Conservation (phyloP, 352 stramenopile genomes). For the Phytophthora litchii region DNA sequence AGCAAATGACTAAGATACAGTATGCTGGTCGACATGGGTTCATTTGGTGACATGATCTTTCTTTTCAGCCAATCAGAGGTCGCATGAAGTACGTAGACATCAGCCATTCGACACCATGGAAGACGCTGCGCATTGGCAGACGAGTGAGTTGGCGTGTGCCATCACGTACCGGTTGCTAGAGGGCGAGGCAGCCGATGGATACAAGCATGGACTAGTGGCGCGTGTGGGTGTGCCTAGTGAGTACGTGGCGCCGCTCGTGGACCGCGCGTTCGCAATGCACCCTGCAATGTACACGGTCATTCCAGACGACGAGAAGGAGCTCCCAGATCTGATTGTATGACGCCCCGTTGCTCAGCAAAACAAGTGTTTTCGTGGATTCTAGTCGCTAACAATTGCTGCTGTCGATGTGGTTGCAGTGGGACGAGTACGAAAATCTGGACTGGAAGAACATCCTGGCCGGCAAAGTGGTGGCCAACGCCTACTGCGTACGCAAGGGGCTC, state of each 20-base stretch:
- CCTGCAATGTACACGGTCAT: slow-evolving; percentile 50
- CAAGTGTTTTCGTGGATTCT: slow-evolving; percentile 12
- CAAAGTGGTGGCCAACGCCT: slow-evolving; percentile 65
- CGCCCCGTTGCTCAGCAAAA: not conserved
- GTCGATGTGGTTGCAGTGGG: slow-evolving; percentile 43
- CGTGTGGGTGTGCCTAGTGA: slow-evolving; percentile 45
- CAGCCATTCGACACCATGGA: slow-evolving; percentile 15
- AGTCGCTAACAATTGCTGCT: slow-evolving; percentile 14
- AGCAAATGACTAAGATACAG: slow-evolving; percentile 7
- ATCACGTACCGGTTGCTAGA: slow-evolving; percentile 45
- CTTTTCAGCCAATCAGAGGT: slow-evolving; percentile 21
- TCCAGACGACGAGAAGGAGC: slow-evolving; percentile 14
- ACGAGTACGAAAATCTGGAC: slow-evolving; percentile 72
- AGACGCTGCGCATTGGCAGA: slow-evolving; percentile 41
- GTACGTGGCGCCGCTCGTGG: slow-evolving; percentile 51
- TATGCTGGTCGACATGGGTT: slow-evolving; percentile 24
- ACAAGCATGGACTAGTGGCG: slow-evolving; percentile 39
- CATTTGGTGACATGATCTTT: slow-evolving; percentile 9
- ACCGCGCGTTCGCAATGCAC: slow-evolving; percentile 51
- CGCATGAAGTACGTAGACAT: slow-evolving; percentile 6
- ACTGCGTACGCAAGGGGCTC: slow-evolving; percentile 74
- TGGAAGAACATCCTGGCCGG: slow-evolving; percentile 60
- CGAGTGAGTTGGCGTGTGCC: slow-evolving; percentile 42
- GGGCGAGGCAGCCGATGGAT: slow-evolving; percentile 29
- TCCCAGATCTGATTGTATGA: slow-evolving; percentile 49